Conservation (phyloP, 2,329 filamentous ascomycete genomes). For the Neonectria coccinea region DNA sequence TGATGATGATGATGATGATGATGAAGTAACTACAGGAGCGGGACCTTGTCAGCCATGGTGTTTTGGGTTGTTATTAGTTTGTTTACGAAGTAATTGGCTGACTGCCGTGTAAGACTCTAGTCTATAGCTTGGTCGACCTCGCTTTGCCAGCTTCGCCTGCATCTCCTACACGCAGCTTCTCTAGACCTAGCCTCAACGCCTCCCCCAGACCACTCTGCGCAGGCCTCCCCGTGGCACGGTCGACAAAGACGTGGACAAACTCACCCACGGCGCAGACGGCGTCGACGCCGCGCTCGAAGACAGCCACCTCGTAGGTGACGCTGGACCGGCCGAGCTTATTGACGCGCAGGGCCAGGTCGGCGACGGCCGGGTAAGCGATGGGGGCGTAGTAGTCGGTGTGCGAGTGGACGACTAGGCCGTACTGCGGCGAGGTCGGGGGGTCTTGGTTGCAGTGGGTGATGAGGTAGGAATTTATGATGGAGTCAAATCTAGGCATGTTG, state of each 20-base stretch:
- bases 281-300: constrained; percentile 82
- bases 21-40: neutral
- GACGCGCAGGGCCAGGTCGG: constrained; percentile 85
- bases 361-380: constrained; percentile 82
- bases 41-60: neutral
- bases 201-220: constrained; percentile 72
- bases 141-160: constrained; percentile 10
- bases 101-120: neutral
- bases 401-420: constrained; percentile 86
- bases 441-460: constrained; percentile 81
- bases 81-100: neutral
- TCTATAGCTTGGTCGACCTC: constrained; percentile 8
- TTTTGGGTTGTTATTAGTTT: neutral
- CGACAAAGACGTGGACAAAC: constrained; percentile 91
- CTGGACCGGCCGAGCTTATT: constrained; percentile 87
- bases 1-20: no score
- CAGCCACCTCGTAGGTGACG: constrained; percentile 88
- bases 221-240: constrained; percentile 77
- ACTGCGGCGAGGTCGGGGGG: constrained; percentile 76
- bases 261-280: constrained; percentile 84
- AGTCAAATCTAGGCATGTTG: constrained; percentile 74
- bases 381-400: constrained; percentile 88
- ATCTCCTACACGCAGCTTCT: constrained; percentile 63
- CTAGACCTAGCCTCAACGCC: constrained; percentile 68
- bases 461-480: constrained; percentile 88